A percentile compares a stretch with the other conserved stretches of the same genome.
Conservation (phyloP, 192 early-diverging fungal species). For the Coemansia sp. region DNA sequence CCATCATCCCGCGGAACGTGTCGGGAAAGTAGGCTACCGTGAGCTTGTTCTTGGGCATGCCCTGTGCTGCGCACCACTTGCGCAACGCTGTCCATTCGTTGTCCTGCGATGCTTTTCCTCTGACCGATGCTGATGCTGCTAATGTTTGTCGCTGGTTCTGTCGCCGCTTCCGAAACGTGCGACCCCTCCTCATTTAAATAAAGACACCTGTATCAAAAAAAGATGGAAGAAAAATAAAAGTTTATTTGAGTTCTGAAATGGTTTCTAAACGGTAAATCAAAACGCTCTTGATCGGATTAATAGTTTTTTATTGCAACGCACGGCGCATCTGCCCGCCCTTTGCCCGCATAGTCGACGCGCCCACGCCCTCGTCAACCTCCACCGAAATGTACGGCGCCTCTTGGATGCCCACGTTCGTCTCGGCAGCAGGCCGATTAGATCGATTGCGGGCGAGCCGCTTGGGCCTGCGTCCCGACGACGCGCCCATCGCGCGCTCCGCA, state of each 20-base stretch:
- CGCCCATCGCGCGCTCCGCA: constrained; percentile 43
- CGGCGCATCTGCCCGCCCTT: constrained; percentile 29
- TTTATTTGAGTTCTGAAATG: no score
- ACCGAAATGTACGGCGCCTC: constrained; percentile 49
- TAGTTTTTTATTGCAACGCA: constrained; percentile 22
- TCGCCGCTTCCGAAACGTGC: constrained; percentile 19
- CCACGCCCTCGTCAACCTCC: constrained; percentile 39
- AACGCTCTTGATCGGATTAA: no score
- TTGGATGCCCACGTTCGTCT: constrained; percentile 25
- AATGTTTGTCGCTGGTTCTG: not conserved
- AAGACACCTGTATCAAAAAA: no score
- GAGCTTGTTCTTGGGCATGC: constrained; percentile 31
- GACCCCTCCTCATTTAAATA: no score
- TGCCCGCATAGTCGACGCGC: constrained; percentile 25
- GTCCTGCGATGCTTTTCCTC: constrained; percentile 14
- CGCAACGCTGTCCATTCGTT: constrained; percentile 26
- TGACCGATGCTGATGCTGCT: not conserved
- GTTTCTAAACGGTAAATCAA: no score
- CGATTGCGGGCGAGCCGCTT: not conserved
- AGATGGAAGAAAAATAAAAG: no score
- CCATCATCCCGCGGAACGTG: constrained; percentile 53
- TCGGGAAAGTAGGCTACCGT: constrained; percentile 35
- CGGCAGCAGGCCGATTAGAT: constrained; percentile 1
- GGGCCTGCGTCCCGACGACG: constrained; percentile 5
- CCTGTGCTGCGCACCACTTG: constrained; percentile 30